Evolutionary conservation across 768 basidiomycete species (phyloP).

Genomic region (Trametes maxima): DNA sequence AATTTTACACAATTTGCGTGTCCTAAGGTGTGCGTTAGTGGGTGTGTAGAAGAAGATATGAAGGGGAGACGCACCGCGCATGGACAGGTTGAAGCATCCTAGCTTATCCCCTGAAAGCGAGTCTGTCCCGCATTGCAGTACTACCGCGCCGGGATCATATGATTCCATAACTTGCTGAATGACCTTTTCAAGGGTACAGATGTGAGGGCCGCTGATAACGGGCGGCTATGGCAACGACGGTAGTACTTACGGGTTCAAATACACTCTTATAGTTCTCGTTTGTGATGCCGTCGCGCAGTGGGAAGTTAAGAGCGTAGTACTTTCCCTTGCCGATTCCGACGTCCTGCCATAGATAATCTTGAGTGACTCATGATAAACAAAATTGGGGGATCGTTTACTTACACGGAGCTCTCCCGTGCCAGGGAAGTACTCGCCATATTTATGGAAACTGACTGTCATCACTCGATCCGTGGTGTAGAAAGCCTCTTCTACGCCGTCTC

Average conservation of each 20-base stretch:
- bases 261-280: constrained; percentile 95
- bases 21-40: constrained; percentile 47
- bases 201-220: background rate
- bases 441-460: constrained; percentile 98
- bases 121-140: constrained; percentile 97
- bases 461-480: constrained; percentile 99
- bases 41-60: background rate
- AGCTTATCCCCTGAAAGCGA: constrained; percentile 96
- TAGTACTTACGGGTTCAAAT: constrained; percentile 82
- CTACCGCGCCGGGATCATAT: constrained; percentile 93
- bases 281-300: constrained; percentile 90
- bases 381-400: constrained; percentile 29
- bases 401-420: constrained; percentile 97
- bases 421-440: constrained; percentile 99
- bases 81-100: constrained; percentile 94
- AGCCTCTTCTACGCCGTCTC: constrained; percentile 98
- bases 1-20: constrained; percentile 98
- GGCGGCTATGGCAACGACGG: background rate
- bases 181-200: constrained; percentile 52
- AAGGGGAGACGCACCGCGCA: constrained; percentile 62
- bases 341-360: constrained; percentile 53
- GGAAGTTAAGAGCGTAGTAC: constrained; percentile 93
- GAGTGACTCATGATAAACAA: background rate
- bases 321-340: constrained; percentile 93
- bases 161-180: constrained; percentile 93